Base-by-base conservation (phyloP, 2,329 filamentous ascomycete genomes). In the Aspergillus neoniger region DNA sequence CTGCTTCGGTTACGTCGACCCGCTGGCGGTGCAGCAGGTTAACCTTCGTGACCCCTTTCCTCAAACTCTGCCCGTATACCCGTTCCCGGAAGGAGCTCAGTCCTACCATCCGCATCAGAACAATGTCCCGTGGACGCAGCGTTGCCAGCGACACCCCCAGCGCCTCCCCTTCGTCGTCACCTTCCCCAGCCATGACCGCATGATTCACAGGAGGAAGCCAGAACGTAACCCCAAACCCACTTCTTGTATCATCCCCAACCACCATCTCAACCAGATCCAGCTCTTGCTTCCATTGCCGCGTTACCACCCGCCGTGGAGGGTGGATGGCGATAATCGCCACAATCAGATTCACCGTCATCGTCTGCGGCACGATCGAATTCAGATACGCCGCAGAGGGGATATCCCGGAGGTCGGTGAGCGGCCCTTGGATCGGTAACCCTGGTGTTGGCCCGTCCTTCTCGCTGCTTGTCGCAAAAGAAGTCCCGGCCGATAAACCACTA, bases 51-150 rank as follows among this genome's bases (percentile, higher is more conserved):
- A 90, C 83, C 7, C 86, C 86, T 64, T 85, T 85, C 28, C 89
- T 85, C 63, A 97, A 77, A 70, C 89, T 95, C 73, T 96, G 90
- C 0, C 94, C 93, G 68, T 95, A 92, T 0, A 97, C 93, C 67
- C 85, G 88, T 50, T 86, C 85, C 55, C 84, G 84, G 73, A 94
- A 98, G 4, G 86, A 86, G 55, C 86, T 86, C 55, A 98, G 80
- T 0, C 89, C 92, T 6, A 96, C 87, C 68, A 94, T 92, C 59
- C 88, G 87, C 61, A 96, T 72, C 14, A 96, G 81, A 5, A 98
- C 81, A 1, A 96, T 85, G 70, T 98, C 92, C 67, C 89, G 88
- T 0, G 86, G 79, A 49, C 88, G 82, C 32, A 96, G 77, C 0
- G 71, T 75, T 1, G 78, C 73, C 61, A 79, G 74, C 43, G 68